A percentile compares a stretch with the other conserved stretches of the same genome.
Evolutionary conservation across 257 asterid genomes (phyloP).

Genomic region (Scutellaria galericulata): DNA sequence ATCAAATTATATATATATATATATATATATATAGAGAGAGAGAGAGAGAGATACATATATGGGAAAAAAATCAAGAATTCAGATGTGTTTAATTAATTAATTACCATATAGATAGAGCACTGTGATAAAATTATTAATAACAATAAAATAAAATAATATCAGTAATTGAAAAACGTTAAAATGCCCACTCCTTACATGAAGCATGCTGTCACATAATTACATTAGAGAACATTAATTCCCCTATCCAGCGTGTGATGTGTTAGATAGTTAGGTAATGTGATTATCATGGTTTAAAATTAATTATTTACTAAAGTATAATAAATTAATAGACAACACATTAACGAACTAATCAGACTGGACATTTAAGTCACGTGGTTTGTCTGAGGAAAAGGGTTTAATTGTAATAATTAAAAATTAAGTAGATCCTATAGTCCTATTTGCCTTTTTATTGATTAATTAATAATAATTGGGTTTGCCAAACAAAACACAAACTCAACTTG

Average conservation of each 20-base stretch:
- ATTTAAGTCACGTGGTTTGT: no score
- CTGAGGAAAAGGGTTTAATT: no score
- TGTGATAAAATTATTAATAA: not conserved
- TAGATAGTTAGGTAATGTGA: no score
- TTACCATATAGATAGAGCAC: constrained; percentile 25
- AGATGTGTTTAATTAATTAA: constrained; percentile 22
- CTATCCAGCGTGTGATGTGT: no score
- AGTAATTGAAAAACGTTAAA: no score
- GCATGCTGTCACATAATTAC: constrained; percentile 44
- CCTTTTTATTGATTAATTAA: constrained; percentile 1
- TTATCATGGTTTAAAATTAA: no score
- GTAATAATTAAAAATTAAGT: not conserved
- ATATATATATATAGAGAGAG: not conserved
- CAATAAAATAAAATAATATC: no score
- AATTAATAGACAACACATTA: no score
- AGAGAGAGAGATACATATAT: constrained; percentile 31
- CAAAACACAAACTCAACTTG: not conserved
- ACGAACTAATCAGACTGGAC: no score
- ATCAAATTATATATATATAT: not conserved
- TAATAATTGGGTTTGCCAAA: not conserved
- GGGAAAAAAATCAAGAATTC: constrained; percentile 43
- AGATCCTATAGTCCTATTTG: not conserved
- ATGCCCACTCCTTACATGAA: constrained; percentile 31
- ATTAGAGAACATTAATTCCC: no score
- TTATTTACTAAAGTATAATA: no score